Base-by-base conservation (phyloP, 2,329 filamentous ascomycete genomes). In the Mariannaea sp. region DNA sequence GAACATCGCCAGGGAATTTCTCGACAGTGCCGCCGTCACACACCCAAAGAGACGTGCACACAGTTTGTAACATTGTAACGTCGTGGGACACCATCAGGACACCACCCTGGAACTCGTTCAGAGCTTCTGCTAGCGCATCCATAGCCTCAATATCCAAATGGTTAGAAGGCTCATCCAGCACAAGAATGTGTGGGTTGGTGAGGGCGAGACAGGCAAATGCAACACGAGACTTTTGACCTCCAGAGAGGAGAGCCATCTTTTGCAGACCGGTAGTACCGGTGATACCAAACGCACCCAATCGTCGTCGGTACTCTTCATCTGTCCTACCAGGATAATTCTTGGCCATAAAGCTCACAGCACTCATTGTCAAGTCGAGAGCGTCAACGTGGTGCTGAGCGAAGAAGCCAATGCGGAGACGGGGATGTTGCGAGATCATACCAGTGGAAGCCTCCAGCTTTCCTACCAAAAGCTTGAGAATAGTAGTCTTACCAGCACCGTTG, bases 11-110 rank as follows among this genome's bases (percentile, higher is more conserved):
- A 56, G 89, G 86, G 76, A 99, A 99, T 77, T 97, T 92, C 82
- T 96, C 91, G 16, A 99, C 92, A 1, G 88, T 94, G 8, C 94
- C 94, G 54, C 88, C 80, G 71, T 99, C 94, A 69, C 94, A 99
- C 58, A 99, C 93, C 94, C 94, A 99, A 68, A 99, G 76, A 70
- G 87, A 94, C 44, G 81, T 94, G 75, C 94, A 99, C 30, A 99
- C 94, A 47, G 89, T 96, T 78, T 96, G 92, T 73, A 99, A 73
- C 91, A 99, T 97, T 1, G 94, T 97, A 48, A 99, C 94, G 71
- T 99, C 94, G 88, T 99, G 94, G 68, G 90, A 96, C 52, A 99
- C 94, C 92, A 99, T 97, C 66, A 99, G 78, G 50, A 99, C 92
- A 71, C 94, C 94, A 57, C 94, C 94, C 75, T 96, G 83, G 77